These are phyloP conservation scores for Pestalotiopsis sp. DNA, from an alignment of 2,329 filamentous ascomycete genomes.

Conservation along the genomic window DNA sequence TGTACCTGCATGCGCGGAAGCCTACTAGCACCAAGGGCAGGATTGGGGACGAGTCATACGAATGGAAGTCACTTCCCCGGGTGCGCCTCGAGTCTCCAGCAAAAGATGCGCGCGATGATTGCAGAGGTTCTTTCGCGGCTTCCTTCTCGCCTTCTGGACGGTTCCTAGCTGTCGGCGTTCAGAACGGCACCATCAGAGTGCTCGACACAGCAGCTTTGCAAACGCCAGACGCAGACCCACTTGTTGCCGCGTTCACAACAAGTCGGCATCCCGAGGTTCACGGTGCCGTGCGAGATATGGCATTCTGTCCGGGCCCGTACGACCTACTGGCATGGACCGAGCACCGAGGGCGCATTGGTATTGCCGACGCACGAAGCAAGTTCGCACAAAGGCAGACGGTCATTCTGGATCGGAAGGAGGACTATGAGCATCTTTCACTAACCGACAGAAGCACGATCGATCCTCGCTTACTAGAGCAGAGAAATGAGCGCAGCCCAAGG, in stretches of 20 bases:
- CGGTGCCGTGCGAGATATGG: conserved; percentile 87
- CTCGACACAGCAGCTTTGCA: conserved; percentile 61
- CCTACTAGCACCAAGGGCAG: conserved; percentile 33
- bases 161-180: conserved; percentile 75
- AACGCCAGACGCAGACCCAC: conserved; percentile 52
- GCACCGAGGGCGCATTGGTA: conserved; percentile 74
- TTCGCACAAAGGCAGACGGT: conserved; percentile 71
- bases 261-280: conserved; percentile 70
- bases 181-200: conserved; percentile 78
- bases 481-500: conserved; percentile 40
- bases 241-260: conserved; percentile 77
- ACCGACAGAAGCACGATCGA: conserved; percentile 58
- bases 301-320: conserved; percentile 86
- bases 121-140: conserved; percentile 73
- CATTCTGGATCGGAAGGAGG: conserved; percentile 59
- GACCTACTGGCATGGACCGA: conserved; percentile 95
- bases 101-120: conserved; percentile 54
- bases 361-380: conserved; percentile 71
- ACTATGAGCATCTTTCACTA: conserved; percentile 57
- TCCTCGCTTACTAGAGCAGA: conserved; percentile 50
- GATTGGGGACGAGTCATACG: conserved; percentile 33
- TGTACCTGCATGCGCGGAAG: conserved; percentile 75
- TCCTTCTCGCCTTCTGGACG: conserved; percentile 74
- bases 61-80: conserved; percentile 54
- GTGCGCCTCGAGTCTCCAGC: conserved; percentile 61